Evolutionary conservation across 2,329 filamentous ascomycete genomes (phyloP), one percentile per base, ranked within the genome.

Genomic region (Corinectria fuckeliana): DNA sequence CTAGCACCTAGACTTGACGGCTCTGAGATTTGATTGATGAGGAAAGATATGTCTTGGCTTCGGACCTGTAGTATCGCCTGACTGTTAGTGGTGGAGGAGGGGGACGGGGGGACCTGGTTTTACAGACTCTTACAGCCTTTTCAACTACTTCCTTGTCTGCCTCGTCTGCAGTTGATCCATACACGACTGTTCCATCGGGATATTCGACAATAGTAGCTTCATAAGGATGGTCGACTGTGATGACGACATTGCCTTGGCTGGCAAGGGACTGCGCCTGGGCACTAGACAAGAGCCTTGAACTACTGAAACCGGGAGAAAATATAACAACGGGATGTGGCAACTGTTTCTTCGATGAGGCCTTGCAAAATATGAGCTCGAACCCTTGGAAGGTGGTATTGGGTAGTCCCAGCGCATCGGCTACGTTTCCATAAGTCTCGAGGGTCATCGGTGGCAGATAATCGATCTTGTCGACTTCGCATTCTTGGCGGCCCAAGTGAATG

Each of bases 201-300:
- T 78, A 81, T 50, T 80, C 75, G 14, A 82, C 74, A 23, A 78
- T 69, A 6, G 68, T 59, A 1, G 75, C 69, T 48, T 82, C 80
- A 56, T 79, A 74, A 0, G 81, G 75, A 50, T 83, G 80, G 60
- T 83, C 81, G 30, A 83, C 69, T 0, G 80, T 71, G 11, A 81
- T 70, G 13, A 83, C 77, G 5, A 75, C 70, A 56, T 76, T 78
- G 3, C 81, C 80, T 3, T 76, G 70, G 16, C 77, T 78, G 13
- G 79, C 78, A n/a, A 84, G 69, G 26, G 77, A 73, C 14, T 74
- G 72, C 1, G 78, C 76, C 25, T 76, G 69, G 10, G 72, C 76
- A 4, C 71, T 73, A 60, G 81, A 80, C 16, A 79, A 51, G 4
- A 78, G 61, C 3, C 80, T 72, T 2, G 75, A 72, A 2, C 65